Evolutionary conservation across 23 red algal genomes (phyloP).

Genomic region (Gracilariopsis chorda): DNA sequence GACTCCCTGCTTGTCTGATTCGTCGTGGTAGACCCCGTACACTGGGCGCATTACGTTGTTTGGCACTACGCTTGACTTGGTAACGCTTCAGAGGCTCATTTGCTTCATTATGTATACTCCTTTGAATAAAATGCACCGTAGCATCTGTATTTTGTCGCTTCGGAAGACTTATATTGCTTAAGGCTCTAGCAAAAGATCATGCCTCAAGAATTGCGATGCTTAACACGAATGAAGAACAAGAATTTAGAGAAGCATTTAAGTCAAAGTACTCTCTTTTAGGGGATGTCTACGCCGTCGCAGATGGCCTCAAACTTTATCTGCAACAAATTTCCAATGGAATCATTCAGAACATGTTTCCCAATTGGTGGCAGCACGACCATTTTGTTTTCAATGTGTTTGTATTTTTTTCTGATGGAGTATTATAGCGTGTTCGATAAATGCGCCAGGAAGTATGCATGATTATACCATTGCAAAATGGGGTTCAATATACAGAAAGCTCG

Average conservation of each 20-base stretch:
- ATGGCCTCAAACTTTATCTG: slow-evolving; percentile 3
- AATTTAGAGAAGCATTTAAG: neutral
- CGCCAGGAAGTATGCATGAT: neutral
- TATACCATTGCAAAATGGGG: neutral
- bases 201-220: neutral
- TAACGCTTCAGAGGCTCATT: neutral
- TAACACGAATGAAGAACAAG: neutral
- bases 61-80: neutral
- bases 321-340: neutral
- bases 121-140: neutral
- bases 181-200: neutral
- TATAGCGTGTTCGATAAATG: neutral
- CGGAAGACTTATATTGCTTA: neutral
- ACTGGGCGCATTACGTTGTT: neutral
- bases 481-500: neutral
- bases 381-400: neutral
- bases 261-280: neutral
- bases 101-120: neutral
- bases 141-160: neutral
- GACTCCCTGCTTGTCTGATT: neutral
- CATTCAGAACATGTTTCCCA: neutral
- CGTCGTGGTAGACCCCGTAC: neutral
- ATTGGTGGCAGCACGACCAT: neutral
- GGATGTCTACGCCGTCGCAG: neutral
- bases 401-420: neutral